phyloP scores from a whole-genome alignment of 75 land plant genomes.

The Cupressus sempervirens region DNA sequence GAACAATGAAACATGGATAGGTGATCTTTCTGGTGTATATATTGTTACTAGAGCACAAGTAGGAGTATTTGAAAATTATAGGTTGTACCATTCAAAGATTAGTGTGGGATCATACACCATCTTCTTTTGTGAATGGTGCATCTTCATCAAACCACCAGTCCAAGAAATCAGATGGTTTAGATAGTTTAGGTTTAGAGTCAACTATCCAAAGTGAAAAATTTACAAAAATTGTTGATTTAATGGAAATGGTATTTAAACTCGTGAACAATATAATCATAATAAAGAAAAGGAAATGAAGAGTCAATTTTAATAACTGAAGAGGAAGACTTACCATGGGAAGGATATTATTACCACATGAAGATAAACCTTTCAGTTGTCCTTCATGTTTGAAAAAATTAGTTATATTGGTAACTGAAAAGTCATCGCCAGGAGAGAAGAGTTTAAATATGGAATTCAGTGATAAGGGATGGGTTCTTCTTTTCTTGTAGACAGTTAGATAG shows the following conservation, averaged over 20 bases:
- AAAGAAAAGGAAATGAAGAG: no score
- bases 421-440: no score
- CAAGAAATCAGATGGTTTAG: constrained; percentile 6
- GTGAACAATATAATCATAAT: no score
- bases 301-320: no score
- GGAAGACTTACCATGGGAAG: no score
- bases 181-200: constrained; percentile 29
- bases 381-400: no score
- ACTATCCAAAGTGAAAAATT: constrained; percentile 47
- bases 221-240: constrained; percentile 65
- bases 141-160: constrained; percentile 27
- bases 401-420: no score
- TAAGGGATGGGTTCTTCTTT: no score
- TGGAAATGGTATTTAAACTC: constrained; percentile 89
- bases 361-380: no score
- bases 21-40: constrained; percentile 70
- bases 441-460: no score
- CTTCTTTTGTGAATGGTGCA: constrained; percentile 10
- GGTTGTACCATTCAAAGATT: constrained; percentile 87
- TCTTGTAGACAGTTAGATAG: no score
- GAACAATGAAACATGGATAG: constrained; percentile 46
- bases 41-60: constrained; percentile 91
- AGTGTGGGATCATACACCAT: constrained; percentile 85
- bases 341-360: no score
- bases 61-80: constrained; percentile 79